phyloP scores from a whole-genome alignment of 768 basidiomycete species.

The Leucosporidium creatinivorum region DNA sequence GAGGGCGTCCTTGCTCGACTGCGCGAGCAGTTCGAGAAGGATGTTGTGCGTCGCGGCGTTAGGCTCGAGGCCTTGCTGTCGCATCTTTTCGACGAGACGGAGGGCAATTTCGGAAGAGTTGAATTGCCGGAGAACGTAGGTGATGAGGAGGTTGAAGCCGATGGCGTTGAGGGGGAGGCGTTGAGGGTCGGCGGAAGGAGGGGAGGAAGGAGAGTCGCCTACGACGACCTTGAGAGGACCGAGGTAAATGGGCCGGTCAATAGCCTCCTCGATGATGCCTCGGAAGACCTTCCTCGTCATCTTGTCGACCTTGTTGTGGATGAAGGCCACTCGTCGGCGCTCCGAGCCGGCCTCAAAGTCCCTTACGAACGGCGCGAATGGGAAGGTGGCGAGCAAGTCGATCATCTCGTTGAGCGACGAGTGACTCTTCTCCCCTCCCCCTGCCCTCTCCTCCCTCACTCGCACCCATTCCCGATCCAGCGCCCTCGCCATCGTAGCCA shows the following conservation, averaged over 20 bases:
- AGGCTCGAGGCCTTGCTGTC: slow-evolving; percentile 4
- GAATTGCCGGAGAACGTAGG: slow-evolving; percentile 14
- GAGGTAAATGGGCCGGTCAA: slow-evolving; percentile 7
- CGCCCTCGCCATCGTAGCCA: neutral
- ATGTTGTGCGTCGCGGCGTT: slow-evolving; percentile 21
- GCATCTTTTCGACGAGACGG: slow-evolving; percentile 20
- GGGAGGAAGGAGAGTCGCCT: neutral
- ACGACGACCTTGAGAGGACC: neutral
- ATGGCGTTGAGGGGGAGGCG: neutral
- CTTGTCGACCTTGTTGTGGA: slow-evolving; percentile 6
- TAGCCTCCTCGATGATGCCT: slow-evolving; percentile 14
- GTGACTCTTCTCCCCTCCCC: neutral
- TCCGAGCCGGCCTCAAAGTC: slow-evolving; percentile 7
- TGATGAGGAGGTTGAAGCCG: slow-evolving; percentile 25
- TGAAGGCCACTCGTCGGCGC: neutral
- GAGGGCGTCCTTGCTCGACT: neutral
- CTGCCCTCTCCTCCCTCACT: neutral
- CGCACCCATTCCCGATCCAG: neutral
- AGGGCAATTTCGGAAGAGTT: slow-evolving; percentile 25
- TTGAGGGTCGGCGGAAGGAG: neutral
- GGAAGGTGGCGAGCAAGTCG: slow-evolving; percentile 11
- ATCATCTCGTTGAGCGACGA: slow-evolving; percentile 2
- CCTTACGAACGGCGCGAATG: slow-evolving; percentile 3
- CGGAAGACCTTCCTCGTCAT: slow-evolving; percentile 26
- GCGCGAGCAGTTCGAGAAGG: slow-evolving; percentile 5